A percentile compares a stretch with the other conserved stretches of the same genome.
phyloP scores from a whole-genome alignment of 371 early-diverging fungal genomes.

The Phascolomyces articulosus region DNA sequence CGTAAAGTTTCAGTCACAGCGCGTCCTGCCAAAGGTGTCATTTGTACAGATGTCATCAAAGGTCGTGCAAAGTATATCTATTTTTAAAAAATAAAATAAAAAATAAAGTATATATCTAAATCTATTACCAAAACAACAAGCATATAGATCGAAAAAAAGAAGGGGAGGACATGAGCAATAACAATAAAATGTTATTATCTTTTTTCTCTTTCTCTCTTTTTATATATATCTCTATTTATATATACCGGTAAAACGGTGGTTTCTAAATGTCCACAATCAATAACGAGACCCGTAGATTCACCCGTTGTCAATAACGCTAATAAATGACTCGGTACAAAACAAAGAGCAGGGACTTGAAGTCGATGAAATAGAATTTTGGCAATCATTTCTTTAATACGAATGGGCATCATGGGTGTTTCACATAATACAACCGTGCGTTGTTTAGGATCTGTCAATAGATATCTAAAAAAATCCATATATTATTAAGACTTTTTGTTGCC shows the following conservation, averaged over 20 bases:
- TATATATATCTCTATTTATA: no score
- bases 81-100: background rate
- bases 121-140: no score
- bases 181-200: no score
- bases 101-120: slow-evolving; percentile 56
- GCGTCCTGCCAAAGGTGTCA: slow-evolving; percentile 69
- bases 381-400: slow-evolving; percentile 60
- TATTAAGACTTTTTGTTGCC: background rate
- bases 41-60: slow-evolving; percentile 52
- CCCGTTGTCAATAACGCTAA: slow-evolving; percentile 83
- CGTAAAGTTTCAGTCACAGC: slow-evolving; percentile 57
- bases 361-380: slow-evolving; percentile 68
- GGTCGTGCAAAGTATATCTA: slow-evolving; percentile 73
- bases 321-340: slow-evolving; percentile 51
- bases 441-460: slow-evolving; percentile 73
- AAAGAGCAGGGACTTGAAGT: slow-evolving; percentile 70
- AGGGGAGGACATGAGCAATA: no score
- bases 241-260: slow-evolving; percentile 45
- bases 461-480: background rate
- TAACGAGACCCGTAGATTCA: slow-evolving; percentile 74
- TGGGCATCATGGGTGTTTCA: slow-evolving; percentile 68
- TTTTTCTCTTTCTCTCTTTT: no score
- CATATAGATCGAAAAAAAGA: no score
- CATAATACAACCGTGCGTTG: slow-evolving; percentile 75
- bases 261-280: slow-evolving; percentile 83